Evolutionary conservation across 257 asterid genomes (phyloP), one percentile per base, ranked within the genome.

Genomic region (Solanum sparsipilum): DNA sequence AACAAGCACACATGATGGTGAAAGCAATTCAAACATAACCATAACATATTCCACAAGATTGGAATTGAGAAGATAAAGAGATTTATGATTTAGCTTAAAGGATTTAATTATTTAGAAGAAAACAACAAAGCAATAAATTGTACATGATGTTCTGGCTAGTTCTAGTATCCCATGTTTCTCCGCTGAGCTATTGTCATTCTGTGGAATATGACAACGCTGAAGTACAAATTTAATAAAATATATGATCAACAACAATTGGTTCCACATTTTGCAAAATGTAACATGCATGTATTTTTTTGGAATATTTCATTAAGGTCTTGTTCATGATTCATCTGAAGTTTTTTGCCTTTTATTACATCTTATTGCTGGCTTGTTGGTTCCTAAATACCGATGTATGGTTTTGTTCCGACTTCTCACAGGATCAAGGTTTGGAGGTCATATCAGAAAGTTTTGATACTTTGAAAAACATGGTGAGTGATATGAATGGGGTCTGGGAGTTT

Each of bases 141-240:
- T 29, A 97, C 99, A 94, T 93, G 91, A 74, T 97, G 98, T 84
- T 93, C 99, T 18, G 96, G 95, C 92, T 94, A 98, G 87, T 94
- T 93, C 90, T 97, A 99, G 90, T 94, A 96, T 86, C 96, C 99
- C 98, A 93, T 88, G 90, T 95, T 97, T 90, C 99, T 97, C 98
- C 99, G 96, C 56, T 95, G 99, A 81, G 98, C 99, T 91, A 96
- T 93, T 58, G 99, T 96, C 96, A 93, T 94, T 88, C 99, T 99
- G 87, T 97, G 99, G 93, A 97, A 97, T 82, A 97, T 93, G 88
- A 96, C 99, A 89, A 95, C 89, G 86, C 99, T 96, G 89, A 97
- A 95, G 89, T 97, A 97, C 9, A 98, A 91, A 93, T 97, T 99
- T 85, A 97, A 93, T 9, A 97, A 88, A 83, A 97, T 97, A 92